phyloP scores from a whole-genome alignment of 352 stramenopile species.

The Bremia lactucae region DNA sequence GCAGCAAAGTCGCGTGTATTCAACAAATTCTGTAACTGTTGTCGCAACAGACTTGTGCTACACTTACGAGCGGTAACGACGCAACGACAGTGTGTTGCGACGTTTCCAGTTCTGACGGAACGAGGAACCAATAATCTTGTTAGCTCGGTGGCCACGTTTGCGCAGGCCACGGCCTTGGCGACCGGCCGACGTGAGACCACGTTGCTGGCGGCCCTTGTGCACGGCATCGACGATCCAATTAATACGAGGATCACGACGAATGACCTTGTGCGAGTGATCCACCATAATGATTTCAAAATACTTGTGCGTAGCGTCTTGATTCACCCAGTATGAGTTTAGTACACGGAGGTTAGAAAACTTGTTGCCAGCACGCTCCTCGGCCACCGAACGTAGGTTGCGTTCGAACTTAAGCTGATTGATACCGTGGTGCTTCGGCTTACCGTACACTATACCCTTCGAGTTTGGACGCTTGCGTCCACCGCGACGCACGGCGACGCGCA shows the following conservation, averaged over 20 bases:
- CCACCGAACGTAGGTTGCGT: slow-evolving; percentile 95
- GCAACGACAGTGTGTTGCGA: slow-evolving; percentile 97
- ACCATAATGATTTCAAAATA: slow-evolving; percentile 99
- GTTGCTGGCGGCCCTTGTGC: slow-evolving; percentile 98
- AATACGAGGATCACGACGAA: slow-evolving; percentile 98
- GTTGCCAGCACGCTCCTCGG: slow-evolving; percentile 96
- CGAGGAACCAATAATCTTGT: slow-evolving; percentile 98
- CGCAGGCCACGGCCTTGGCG: slow-evolving; percentile 94
- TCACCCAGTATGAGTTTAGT: slow-evolving; percentile 99
- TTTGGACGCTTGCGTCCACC: slow-evolving; percentile 99
- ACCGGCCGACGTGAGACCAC: slow-evolving; percentile 97
- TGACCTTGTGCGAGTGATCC: slow-evolving; percentile 95
- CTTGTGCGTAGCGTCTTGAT: slow-evolving; percentile 99
- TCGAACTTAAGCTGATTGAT: slow-evolving; percentile 99
- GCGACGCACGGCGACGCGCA: slow-evolving; percentile 94
- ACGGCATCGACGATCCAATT: slow-evolving; percentile 99
- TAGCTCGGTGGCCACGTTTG: slow-evolving; percentile 97
- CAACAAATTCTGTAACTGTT: slow-evolving; percentile 19
- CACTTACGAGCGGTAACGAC: slow-evolving; percentile 93
- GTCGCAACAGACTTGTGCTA: slow-evolving; percentile 15
- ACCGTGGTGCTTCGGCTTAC: slow-evolving; percentile 99
- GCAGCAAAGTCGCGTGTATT: slow-evolving; percentile 38
- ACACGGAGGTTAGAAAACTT: slow-evolving; percentile 98
- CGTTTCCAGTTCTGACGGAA: slow-evolving; percentile 96
- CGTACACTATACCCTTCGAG: slow-evolving; percentile 99